A percentile compares a stretch with the other conserved stretches of the same genome.
Evolutionary conservation across 176 grass and related monocot species (phyloP).

Genomic region (Olyra latifolia): DNA sequence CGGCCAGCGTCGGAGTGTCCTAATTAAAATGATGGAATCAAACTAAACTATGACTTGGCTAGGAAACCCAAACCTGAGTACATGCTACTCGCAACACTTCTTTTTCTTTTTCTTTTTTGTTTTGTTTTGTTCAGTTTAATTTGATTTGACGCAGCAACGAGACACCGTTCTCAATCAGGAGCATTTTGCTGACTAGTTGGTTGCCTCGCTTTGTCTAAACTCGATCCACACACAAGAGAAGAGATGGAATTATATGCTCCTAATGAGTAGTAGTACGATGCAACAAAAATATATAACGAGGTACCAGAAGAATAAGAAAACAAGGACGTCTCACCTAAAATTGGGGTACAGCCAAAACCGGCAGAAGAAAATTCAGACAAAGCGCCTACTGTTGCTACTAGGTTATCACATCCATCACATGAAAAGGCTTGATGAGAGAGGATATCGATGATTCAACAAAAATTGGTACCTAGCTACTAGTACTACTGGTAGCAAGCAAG

Average conservation of each 20-base stretch:
- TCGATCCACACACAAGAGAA: neutral
- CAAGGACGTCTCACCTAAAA: neutral
- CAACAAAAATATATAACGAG: neutral
- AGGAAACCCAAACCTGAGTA: neutral
- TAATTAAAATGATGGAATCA: neutral
- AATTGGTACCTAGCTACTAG: no score
- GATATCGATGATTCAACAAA: no score
- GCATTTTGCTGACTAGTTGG: neutral
- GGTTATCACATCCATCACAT: neutral
- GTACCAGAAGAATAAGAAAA: neutral
- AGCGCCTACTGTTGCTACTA: neutral
- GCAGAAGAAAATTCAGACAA: neutral
- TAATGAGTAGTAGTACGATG: neutral
- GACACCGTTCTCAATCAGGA: neutral
- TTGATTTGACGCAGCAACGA: neutral
- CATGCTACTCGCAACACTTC: neutral
- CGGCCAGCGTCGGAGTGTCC: neutral
- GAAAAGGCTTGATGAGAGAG: no score
- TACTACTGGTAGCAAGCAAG: no score
- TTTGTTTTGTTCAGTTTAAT: neutral
- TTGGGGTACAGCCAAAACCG: neutral
- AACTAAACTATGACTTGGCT: neutral
- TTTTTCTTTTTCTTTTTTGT: no score
- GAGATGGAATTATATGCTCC: neutral
- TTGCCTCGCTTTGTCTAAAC: neutral